phyloP scores from a whole-genome alignment of 192 early-diverging fungal genomes.

The Obelidium mucronatum region DNA sequence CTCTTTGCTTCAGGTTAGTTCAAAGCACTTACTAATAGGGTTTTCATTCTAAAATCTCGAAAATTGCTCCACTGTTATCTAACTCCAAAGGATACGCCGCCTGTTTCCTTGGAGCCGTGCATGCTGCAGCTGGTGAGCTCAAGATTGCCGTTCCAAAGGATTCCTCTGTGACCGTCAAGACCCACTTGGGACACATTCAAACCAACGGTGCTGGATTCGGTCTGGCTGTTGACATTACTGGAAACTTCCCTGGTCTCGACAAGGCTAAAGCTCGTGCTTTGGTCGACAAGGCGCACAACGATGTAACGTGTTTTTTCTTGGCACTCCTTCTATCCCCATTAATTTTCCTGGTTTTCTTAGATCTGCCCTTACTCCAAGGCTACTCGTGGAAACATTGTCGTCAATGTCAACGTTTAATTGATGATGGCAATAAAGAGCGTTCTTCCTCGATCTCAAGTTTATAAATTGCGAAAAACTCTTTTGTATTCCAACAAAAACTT shows the following conservation, averaged over 20 bases:
- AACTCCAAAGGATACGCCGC: constrained; percentile 44
- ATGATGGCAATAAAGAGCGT: background rate
- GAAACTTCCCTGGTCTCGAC: constrained; percentile 39
- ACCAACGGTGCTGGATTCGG: constrained; percentile 34
- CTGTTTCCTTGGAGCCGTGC: constrained; percentile 53
- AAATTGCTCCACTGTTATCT: background rate
- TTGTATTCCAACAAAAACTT: background rate
- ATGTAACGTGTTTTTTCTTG: background rate
- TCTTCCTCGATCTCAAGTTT: too few species aligned
- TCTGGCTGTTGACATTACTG: constrained; percentile 38
- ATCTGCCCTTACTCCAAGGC: constrained; percentile 55
- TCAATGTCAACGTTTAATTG: constrained; percentile 19
- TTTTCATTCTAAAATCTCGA: background rate
- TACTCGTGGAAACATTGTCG: constrained; percentile 45
- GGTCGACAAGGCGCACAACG: constrained; percentile 40
- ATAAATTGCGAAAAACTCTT: background rate
- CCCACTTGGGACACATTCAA: constrained; percentile 34
- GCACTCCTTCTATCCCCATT: background rate
- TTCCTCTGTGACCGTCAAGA: constrained; percentile 36
- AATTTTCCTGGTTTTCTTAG: background rate
- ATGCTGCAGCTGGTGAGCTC: constrained; percentile 38
- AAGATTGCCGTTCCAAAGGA: constrained; percentile 42
- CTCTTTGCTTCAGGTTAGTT: constrained; percentile 32
- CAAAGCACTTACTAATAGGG: too few species aligned
- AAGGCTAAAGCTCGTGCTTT: constrained; percentile 37